A percentile compares a stretch with the other conserved stretches of the same genome.
Conservation (phyloP, 176 grass and related monocot genomes). For the Lolium perenne region DNA sequence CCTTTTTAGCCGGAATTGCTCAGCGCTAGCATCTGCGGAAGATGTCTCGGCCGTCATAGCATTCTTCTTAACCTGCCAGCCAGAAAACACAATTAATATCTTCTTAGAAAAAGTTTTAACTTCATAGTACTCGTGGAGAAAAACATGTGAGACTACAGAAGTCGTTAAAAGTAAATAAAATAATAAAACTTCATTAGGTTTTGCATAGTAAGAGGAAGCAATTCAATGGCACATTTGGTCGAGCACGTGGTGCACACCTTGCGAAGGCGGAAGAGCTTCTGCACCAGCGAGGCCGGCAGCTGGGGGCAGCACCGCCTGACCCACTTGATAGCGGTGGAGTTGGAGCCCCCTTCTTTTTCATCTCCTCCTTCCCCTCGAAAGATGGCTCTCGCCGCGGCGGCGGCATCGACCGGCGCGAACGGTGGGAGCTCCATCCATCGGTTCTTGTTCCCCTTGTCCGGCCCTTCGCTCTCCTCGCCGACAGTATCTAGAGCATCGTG, state of each 20-base stretch:
- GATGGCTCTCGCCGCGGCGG: conserved; percentile 50
- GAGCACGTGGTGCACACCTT: conserved; percentile 58
- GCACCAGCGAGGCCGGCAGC: conserved; percentile 69
- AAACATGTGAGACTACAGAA: background rate
- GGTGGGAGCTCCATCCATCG: conserved; percentile 75
- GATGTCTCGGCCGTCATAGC: conserved; percentile 26
- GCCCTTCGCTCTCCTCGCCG: conserved; percentile 12
- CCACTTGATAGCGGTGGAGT: conserved; percentile 72
- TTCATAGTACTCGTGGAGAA: background rate
- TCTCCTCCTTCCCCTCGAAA: conserved; percentile 31
- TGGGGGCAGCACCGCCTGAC: conserved; percentile 80
- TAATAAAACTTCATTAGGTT: background rate
- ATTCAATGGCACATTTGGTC: conserved; percentile 42
- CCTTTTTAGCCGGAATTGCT: conserved; percentile 62
- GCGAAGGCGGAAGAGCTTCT: conserved; percentile 86
- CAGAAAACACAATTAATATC: conserved; percentile 12
- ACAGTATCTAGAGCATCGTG: conserved; percentile 2
- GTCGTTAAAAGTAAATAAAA: background rate
- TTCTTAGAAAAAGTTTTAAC: background rate
- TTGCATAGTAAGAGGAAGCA: background rate
- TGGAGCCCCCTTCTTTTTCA: background rate
- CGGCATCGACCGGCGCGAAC: conserved; percentile 59
- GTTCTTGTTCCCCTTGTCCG: conserved; percentile 33
- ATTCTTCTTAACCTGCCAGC: conserved; percentile 71
- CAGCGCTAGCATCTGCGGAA: conserved; percentile 32